Evolutionary conservation across 2,329 filamentous ascomycete species (phyloP).

Genomic region (Cladosporium velox): DNA sequence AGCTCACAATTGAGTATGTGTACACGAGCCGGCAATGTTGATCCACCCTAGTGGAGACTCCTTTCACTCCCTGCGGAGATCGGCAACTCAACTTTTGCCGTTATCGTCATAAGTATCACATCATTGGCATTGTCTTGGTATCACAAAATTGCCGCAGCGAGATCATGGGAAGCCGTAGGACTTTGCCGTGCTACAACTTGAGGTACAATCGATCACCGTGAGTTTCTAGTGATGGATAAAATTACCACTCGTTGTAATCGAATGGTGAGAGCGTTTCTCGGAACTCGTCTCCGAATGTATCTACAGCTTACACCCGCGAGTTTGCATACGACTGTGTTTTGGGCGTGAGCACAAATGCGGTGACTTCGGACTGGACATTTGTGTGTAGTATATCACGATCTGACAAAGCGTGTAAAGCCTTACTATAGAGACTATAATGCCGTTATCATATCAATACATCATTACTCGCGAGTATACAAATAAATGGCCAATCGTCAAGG

Average conservation of each 20-base stretch:
- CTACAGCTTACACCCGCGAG: background rate
- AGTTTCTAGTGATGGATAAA: background rate
- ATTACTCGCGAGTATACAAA: background rate
- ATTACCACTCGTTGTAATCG: too few relatives aligned
- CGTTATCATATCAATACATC: background rate
- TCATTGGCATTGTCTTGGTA: background rate
- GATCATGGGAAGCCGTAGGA: too few relatives aligned
- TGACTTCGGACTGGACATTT: background rate
- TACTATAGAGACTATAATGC: background rate
- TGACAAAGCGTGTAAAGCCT: too few relatives aligned
- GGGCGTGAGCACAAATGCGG: background rate
- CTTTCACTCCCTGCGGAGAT: background rate
- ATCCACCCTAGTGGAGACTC: background rate
- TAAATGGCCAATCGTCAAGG: background rate
- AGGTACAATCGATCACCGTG: background rate
- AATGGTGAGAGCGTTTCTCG: too few relatives aligned
- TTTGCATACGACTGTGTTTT: background rate
- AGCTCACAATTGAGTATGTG: background rate
- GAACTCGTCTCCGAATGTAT: background rate
- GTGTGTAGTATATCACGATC: too few relatives aligned
- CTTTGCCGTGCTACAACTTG: background rate
- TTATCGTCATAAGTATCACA: background rate
- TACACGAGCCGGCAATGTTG: background rate
- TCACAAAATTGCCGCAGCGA: background rate
- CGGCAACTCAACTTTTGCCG: slow-evolving; percentile 7